Conservation (phyloP, 306 rosid species). For the Citrullus amarus region DNA sequence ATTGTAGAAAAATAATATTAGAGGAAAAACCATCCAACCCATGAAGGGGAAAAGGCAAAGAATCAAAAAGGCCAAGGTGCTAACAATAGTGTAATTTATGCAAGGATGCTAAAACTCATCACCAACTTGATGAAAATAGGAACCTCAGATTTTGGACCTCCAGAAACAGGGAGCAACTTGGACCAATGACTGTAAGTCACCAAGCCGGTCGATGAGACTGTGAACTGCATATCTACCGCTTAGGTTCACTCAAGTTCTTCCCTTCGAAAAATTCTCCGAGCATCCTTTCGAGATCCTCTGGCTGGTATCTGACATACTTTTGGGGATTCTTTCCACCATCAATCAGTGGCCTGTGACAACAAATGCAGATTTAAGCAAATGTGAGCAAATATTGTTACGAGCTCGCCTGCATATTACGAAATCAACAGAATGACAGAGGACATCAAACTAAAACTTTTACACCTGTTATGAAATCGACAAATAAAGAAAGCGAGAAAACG, state of each 20-base stretch:
- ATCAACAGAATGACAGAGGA: not conserved
- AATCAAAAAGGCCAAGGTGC: not conserved
- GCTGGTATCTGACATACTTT: conserved; percentile 60
- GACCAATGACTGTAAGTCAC: not conserved
- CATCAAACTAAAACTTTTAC: not conserved
- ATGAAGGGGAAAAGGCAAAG: not conserved
- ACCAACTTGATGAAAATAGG: not conserved
- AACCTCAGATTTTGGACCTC: not conserved
- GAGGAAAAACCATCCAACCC: not conserved
- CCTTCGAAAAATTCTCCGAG: conserved; percentile 95
- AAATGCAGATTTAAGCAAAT: not conserved
- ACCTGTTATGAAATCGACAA: too few species aligned
- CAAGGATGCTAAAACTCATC: not conserved
- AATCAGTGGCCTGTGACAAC: conserved; percentile 49
- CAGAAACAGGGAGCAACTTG: not conserved
- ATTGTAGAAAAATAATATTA: not conserved
- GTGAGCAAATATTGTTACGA: not conserved
- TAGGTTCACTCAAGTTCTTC: conserved; percentile 57
- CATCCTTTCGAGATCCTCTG: conserved; percentile 93
- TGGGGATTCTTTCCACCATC: conserved; percentile 85
- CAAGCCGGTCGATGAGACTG: not conserved
- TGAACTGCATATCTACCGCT: conserved; percentile 21
- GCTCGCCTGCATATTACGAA: not conserved
- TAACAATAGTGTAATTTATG: not conserved
- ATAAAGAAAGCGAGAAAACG: too few species aligned